Evolutionary conservation across 1,139 yeast species (phyloP), one percentile per base, ranked within the genome.

Genomic region (Komagataea norvegica): DNA sequence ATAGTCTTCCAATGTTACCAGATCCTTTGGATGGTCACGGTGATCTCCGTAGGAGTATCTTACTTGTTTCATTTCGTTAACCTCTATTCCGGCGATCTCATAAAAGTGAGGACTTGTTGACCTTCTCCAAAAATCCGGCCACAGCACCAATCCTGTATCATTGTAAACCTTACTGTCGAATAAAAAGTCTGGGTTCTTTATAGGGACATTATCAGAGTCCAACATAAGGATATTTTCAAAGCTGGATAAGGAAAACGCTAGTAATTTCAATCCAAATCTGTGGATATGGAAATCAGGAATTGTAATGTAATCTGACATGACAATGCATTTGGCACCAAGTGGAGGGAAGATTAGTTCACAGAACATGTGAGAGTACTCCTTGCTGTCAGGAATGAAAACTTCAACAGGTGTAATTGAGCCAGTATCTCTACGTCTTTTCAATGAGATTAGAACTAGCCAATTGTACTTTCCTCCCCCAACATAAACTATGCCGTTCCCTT

Each of bases 381-480:
- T 61, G 27, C 70, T 57, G 25, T 74, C 72, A 5, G 91, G 91
- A 41, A 86, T 77, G 47, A 83, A 70, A 5, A 86, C 79, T 60
- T 86, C 95, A 20, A 85, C 77, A 0, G 95, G 95, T 30, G 83
- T 59, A 24, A 66, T 64, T 8, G 81, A 74, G 0, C 89, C 88
- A 10, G 72, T 61, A n/a, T 76, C 72, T 44, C 95, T 63, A 34
- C 86, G 60, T 46, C 78, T 69, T 52, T 74, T 72, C 37, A 86
- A 65, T 1, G 91, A 77, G 10, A 81, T 60, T 32, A 83, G 61
- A 10, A 86, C 73, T 46, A 83, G 64, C 71, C 93, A 80, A 52
- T 82, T 79, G 62, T 77, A 83, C 44, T 68, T 68, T 2, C 89
- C 91, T 29, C 93, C 94, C 15, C 91, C 91, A 18, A 83, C 88